These are phyloP conservation scores for Talaromyces verruculosus DNA, from an alignment of 2,329 filamentous ascomycete genomes.

Conservation along the genomic window DNA sequence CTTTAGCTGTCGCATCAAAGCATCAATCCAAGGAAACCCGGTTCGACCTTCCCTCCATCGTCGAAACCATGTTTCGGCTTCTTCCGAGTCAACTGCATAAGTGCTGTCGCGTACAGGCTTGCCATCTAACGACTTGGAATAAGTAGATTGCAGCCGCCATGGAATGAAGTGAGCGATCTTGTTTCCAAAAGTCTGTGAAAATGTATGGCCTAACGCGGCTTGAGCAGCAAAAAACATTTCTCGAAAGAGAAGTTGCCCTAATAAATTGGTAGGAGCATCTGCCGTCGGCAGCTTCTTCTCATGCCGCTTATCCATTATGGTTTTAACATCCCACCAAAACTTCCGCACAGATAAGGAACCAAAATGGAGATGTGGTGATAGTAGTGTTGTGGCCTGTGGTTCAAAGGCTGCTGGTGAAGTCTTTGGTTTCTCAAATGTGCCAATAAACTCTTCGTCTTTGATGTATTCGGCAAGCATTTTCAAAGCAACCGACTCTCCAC, in stretches of 20 bases:
- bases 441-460: slow-evolving; percentile 64
- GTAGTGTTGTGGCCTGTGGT: slow-evolving; percentile 69
- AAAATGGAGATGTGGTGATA: slow-evolving; percentile 74
- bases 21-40: slow-evolving; percentile 79
- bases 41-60: slow-evolving; percentile 69
- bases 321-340: slow-evolving; percentile 71
- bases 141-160: slow-evolving; percentile 70
- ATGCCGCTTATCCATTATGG: slow-evolving; percentile 59
- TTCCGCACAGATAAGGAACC: slow-evolving; percentile 68
- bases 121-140: slow-evolving; percentile 33
- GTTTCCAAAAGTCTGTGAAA: slow-evolving; percentile 66
- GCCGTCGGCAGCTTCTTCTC: slow-evolving; percentile 56
- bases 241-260: slow-evolving; percentile 71
- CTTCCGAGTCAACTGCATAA: slow-evolving; percentile 62
- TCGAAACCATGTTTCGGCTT: slow-evolving; percentile 65
- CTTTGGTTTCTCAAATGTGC: slow-evolving; percentile 73
- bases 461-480: slow-evolving; percentile 60
- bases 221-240: slow-evolving; percentile 85
- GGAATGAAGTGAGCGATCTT: slow-evolving; percentile 70
- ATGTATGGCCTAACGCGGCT: slow-evolving; percentile 63
- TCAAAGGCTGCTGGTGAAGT: slow-evolving; percentile 72
- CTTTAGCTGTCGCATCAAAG: slow-evolving; percentile 72
- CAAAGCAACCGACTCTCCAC: slow-evolving; percentile 68
- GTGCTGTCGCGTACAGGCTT: slow-evolving; percentile 55
- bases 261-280: slow-evolving; percentile 65